phyloP scores from a whole-genome alignment of 257 asterid species.

The Salvia miltiorrhiza region DNA sequence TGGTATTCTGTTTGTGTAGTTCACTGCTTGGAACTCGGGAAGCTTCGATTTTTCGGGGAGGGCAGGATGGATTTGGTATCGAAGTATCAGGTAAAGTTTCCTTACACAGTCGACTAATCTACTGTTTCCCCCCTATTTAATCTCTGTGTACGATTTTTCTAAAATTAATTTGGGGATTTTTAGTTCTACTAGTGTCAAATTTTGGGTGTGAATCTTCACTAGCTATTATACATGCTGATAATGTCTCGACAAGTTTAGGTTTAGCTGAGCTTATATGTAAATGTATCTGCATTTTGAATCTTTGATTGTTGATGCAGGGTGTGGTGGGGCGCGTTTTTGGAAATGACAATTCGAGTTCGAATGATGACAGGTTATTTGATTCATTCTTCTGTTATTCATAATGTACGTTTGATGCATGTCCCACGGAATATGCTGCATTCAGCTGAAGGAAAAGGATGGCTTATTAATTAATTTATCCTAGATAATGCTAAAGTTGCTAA shows the following conservation, averaged over 20 bases:
- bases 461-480: not conserved
- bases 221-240: not conserved
- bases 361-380: constrained; percentile 68
- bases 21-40: not conserved
- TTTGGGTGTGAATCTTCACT: not conserved
- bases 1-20: not conserved
- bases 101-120: not conserved
- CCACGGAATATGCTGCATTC: not conserved
- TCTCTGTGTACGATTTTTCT: not conserved
- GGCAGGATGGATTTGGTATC: constrained; percentile 18
- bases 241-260: not conserved
- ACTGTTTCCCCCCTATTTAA: not conserved
- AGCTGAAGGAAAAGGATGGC: not conserved
- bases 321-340: constrained; percentile 90
- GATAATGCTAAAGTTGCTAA: not conserved
- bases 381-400: not conserved
- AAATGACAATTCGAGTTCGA: constrained; percentile 64
- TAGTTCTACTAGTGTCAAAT: not conserved
- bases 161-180: not conserved
- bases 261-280: not conserved
- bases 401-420: not conserved
- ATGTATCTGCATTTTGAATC: constrained; percentile 1
- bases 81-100: constrained; percentile 5
- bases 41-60: not conserved
- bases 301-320: constrained; percentile 51